phyloP scores from a whole-genome alignment of 2,329 filamentous ascomycete species.

The Microcera coccophila region DNA sequence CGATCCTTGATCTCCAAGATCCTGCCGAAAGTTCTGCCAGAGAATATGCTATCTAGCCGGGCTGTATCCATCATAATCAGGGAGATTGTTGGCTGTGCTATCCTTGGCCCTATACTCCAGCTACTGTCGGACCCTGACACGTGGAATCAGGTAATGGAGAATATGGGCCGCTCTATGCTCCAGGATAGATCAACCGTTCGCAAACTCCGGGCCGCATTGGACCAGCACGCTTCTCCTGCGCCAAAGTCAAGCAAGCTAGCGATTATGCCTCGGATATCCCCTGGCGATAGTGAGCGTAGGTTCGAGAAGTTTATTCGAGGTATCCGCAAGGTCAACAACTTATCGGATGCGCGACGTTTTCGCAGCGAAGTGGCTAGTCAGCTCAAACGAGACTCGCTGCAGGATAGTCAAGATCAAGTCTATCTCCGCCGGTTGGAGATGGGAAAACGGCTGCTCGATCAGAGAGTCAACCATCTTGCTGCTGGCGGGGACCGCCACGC shows the following conservation, averaged over 20 bases:
- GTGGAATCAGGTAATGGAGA: constrained; percentile 96
- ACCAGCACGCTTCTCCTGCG: constrained; percentile 85
- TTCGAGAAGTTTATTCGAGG: constrained; percentile 93
- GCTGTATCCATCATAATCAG: constrained; percentile 76
- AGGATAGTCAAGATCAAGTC: constrained; percentile 76
- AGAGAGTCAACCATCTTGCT: constrained; percentile 78
- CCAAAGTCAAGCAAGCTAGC: constrained; percentile 62
- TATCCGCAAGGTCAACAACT: constrained; percentile 81
- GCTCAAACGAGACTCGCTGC: constrained; percentile 74
- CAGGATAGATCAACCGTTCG: constrained; percentile 95
- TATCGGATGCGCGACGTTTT: constrained; percentile 89
- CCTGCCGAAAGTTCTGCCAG: constrained; percentile 70
- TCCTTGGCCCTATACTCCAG: constrained; percentile 76
- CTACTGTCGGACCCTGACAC: constrained; percentile 87
- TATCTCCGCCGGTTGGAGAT: constrained; percentile 89
- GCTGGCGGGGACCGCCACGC: constrained; percentile 55
- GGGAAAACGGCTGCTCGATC: constrained; percentile 83
- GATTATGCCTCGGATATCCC: constrained; percentile 72
- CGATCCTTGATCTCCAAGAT: constrained; percentile 69
- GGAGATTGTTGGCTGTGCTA: constrained; percentile 90
- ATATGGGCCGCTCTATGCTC: constrained; percentile 76
- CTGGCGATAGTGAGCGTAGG: constrained; percentile 81
- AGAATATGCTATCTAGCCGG: constrained; percentile 70
- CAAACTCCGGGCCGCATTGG: constrained; percentile 83
- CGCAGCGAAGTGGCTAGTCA: constrained; percentile 90